phyloP scores from a whole-genome alignment of 1,139 yeast species.

The Eremothecium gossypii region DNA sequence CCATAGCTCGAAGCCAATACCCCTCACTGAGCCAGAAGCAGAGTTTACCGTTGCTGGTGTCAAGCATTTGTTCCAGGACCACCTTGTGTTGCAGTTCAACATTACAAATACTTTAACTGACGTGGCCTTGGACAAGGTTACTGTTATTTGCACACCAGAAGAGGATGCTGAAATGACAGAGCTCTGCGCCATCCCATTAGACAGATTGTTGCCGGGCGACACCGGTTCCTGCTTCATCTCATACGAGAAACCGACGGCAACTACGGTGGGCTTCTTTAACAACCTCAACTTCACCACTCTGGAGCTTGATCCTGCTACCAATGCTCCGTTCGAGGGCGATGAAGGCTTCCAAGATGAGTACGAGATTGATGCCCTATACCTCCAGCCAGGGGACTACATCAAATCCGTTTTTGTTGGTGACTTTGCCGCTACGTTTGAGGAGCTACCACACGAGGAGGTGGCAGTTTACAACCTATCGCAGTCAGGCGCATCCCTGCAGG shows the following conservation, averaged over 20 bases:
- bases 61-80: constrained; percentile 70
- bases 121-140: constrained; percentile 66
- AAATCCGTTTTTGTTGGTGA: constrained; percentile 70
- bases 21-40: constrained; percentile 85
- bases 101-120: constrained; percentile 79
- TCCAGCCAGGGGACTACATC: constrained; percentile 76
- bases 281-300: constrained; percentile 66
- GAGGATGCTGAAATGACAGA: constrained; percentile 51
- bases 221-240: constrained; percentile 76
- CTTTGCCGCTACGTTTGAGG: constrained; percentile 69
- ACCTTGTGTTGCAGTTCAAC: constrained; percentile 77
- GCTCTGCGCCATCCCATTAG: constrained; percentile 67
- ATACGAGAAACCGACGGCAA: constrained; percentile 46
- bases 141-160: constrained; percentile 50
- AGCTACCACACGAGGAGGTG: constrained; percentile 49
- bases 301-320: constrained; percentile 71
- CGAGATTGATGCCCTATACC: constrained; percentile 71
- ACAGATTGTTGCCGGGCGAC: constrained; percentile 59
- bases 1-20: constrained; percentile 58
- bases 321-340: constrained; percentile 57
- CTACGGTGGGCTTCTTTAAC: constrained; percentile 52
- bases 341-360: constrained; percentile 93
- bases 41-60: constrained; percentile 84
- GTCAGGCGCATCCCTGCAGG: constrained; percentile 38
- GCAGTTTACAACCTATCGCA: constrained; percentile 49